Percentiles rank a stretch among this genome's conserved stretches.
Evolutionary conservation across 2,329 filamentous ascomycete species (phyloP).

Genomic region (Blastomyces silverae): DNA sequence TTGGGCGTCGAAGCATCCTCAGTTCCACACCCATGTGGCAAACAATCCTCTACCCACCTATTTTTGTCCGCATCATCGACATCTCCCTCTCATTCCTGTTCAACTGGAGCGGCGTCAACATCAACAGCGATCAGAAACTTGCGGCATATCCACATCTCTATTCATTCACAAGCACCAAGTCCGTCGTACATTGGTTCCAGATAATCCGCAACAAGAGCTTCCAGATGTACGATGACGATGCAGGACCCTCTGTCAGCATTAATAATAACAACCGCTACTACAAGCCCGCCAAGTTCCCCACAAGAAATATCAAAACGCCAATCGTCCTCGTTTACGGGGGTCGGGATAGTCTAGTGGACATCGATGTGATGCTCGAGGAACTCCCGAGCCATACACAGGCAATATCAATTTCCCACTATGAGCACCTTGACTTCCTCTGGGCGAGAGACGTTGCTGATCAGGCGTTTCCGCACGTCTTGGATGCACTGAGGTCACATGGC

Average conservation of each 20-base stretch:
- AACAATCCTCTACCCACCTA: slow-evolving; percentile 84
- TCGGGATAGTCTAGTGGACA: slow-evolving; percentile 88
- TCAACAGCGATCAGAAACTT: slow-evolving; percentile 78
- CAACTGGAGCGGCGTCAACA: slow-evolving; percentile 80
- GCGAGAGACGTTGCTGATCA: slow-evolving; percentile 73
- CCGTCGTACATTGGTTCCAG: slow-evolving; percentile 98
- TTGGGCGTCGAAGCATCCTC: slow-evolving; percentile 84
- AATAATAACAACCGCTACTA: slow-evolving; percentile 74
- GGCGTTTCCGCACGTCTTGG: slow-evolving; percentile 87
- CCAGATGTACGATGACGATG: slow-evolving; percentile 97
- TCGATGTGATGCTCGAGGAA: slow-evolving; percentile 83
- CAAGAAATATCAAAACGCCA: slow-evolving; percentile 92
- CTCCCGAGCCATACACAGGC: slow-evolving; percentile 78
- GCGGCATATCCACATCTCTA: slow-evolving; percentile 94
- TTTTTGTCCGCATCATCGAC: slow-evolving; percentile 86
- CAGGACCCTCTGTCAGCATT: slow-evolving; percentile 67
- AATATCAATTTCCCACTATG: slow-evolving; percentile 83
- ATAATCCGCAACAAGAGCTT: slow-evolving; percentile 95
- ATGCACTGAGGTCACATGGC: slow-evolving; percentile 67
- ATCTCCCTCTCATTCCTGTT: slow-evolving; percentile 75
- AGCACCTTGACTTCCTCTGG: slow-evolving; percentile 97
- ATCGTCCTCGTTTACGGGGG: slow-evolving; percentile 91
- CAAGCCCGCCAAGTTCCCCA: slow-evolving; percentile 93
- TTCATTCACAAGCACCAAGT: slow-evolving; percentile 94
- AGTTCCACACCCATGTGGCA: slow-evolving; percentile 97